Conservation (phyloP, 495 filamentous ascomycete genomes). For the Aspergillus ostianus region DNA sequence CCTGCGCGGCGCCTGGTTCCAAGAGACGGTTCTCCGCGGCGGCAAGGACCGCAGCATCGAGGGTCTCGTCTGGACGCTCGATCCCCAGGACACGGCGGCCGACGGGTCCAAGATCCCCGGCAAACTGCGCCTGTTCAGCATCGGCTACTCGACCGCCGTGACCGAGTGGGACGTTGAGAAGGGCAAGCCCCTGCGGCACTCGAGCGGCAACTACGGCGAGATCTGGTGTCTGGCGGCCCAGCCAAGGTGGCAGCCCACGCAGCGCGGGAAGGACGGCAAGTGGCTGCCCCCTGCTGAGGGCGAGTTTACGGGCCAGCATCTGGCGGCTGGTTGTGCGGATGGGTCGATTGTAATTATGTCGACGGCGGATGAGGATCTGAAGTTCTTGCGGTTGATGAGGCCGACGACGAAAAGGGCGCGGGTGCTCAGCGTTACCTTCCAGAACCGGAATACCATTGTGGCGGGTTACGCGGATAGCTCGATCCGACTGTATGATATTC, state of each 20-base stretch:
- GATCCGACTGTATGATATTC: constrained; percentile 85
- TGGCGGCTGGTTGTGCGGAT: constrained; percentile 90
- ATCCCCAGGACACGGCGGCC: constrained; percentile 65
- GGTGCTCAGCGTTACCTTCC: constrained; percentile 85
- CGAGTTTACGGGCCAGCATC: constrained; percentile 59
- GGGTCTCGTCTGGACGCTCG: constrained; percentile 88
- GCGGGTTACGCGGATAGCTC: constrained; percentile 91
- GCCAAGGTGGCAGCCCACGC: constrained; percentile 53
- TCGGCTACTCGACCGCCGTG: constrained; percentile 86
- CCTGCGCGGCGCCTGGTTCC: constrained; percentile 77
- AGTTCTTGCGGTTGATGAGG: constrained; percentile 66
- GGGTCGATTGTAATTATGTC: constrained; percentile 83
- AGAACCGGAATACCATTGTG: constrained; percentile 75
- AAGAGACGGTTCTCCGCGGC: constrained; percentile 81
- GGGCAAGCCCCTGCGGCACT: constrained; percentile 71
- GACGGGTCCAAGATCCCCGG: constrained; percentile 64
- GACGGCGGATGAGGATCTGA: constrained; percentile 76
- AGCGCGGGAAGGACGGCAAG: constrained; percentile 38
- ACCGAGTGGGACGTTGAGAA: constrained; percentile 92
- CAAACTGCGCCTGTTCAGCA: constrained; percentile 86
- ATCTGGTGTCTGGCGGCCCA: constrained; percentile 97
- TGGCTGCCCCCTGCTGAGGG: constrained; percentile 36
- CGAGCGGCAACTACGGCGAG: constrained; percentile 89
- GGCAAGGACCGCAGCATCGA: constrained; percentile 87
- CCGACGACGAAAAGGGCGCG: constrained; percentile 77